A percentile compares a stretch with the other conserved stretches of the same genome.
Conservation (phyloP, 768 basidiomycete species). For the Leccinum uliginosum region DNA sequence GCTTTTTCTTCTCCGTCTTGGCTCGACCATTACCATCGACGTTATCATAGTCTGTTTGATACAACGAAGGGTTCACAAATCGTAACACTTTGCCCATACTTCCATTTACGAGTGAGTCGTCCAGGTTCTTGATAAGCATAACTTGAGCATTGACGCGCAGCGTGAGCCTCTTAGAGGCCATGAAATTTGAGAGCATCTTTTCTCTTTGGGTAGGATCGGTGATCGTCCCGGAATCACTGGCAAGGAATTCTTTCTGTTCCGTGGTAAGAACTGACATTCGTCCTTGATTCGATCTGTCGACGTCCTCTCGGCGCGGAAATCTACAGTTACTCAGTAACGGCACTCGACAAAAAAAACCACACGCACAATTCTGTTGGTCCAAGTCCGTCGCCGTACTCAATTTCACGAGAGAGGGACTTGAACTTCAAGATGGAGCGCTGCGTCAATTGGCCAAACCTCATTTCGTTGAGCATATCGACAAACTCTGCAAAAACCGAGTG, state of each 20-base stretch:
- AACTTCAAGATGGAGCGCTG: constrained; percentile 66
- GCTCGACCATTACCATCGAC: constrained; percentile 32
- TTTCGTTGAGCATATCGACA: constrained; percentile 96
- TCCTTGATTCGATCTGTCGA: constrained; percentile 73
- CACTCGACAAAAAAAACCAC: background rate
- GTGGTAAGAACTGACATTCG: constrained; percentile 63
- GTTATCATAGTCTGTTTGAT: constrained; percentile 41
- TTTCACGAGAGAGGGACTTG: constrained; percentile 60
- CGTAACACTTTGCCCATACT: constrained; percentile 81
- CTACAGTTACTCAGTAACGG: constrained; percentile 35
- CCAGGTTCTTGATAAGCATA: constrained; percentile 94
- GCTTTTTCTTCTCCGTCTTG: constrained; percentile 30
- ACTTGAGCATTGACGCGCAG: constrained; percentile 84
- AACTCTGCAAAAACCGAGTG: constrained; percentile 54
- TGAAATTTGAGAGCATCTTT: constrained; percentile 85
- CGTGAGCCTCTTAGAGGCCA: constrained; percentile 70
- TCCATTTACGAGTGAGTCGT: constrained; percentile 90
- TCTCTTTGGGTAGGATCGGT: constrained; percentile 52
- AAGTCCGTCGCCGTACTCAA: constrained; percentile 75
- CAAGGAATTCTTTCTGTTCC: constrained; percentile 46
- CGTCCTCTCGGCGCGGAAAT: constrained; percentile 89
- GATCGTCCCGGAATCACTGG: constrained; percentile 63
- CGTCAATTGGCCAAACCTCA: constrained; percentile 83
- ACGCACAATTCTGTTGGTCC: constrained; percentile 87
- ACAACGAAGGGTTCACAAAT: constrained; percentile 56